A percentile compares a stretch with the other conserved stretches of the same genome.
phyloP scores from a whole-genome alignment of 2,329 filamentous ascomycete species.

The Colletotrichum lindemuthianum region DNA sequence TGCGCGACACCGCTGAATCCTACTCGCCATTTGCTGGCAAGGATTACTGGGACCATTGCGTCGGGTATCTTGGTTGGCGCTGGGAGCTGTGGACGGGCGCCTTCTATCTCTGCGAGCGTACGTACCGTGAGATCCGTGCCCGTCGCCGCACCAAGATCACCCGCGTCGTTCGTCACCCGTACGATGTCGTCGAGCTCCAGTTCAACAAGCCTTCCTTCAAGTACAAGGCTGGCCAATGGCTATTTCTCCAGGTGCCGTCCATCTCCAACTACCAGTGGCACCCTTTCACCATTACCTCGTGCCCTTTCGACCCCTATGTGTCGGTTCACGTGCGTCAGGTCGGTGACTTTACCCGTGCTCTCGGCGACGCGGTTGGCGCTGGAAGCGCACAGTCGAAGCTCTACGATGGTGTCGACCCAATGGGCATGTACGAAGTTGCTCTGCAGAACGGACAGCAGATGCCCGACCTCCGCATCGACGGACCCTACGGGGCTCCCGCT shows the following conservation, averaged over 20 bases:
- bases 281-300: constrained; percentile 98
- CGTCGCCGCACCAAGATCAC: constrained; percentile 88
- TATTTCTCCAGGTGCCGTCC: constrained; percentile 92
- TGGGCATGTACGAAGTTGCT: constrained; percentile 98
- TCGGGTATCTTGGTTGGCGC: constrained; percentile 96
- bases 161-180: constrained; percentile 94
- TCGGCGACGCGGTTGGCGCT: constrained; percentile 96
- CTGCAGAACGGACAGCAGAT: constrained; percentile 93
- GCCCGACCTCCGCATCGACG: constrained; percentile 90
- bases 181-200: constrained; percentile 97
- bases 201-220: constrained; percentile 96
- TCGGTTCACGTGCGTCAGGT: constrained; percentile 96
- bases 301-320: constrained; percentile 93
- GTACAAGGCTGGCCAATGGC: constrained; percentile 98
- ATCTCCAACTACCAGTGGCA: constrained; percentile 95
- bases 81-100: constrained; percentile 92
- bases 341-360: constrained; percentile 91
- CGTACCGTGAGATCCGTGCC: constrained; percentile 90
- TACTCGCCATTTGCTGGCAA: constrained; percentile 87
- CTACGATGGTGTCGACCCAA: constrained; percentile 89
- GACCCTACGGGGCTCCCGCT: constrained; percentile 94
- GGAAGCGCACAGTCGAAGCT: constrained; percentile 88
- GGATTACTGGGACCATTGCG: constrained; percentile 89
- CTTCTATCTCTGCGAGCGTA: constrained; percentile 85
- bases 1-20: constrained; percentile 78